A percentile compares a stretch with the other conserved stretches of the same genome.
phyloP scores from a whole-genome alignment of 257 asterid genomes.

The Solanum phureja region DNA sequence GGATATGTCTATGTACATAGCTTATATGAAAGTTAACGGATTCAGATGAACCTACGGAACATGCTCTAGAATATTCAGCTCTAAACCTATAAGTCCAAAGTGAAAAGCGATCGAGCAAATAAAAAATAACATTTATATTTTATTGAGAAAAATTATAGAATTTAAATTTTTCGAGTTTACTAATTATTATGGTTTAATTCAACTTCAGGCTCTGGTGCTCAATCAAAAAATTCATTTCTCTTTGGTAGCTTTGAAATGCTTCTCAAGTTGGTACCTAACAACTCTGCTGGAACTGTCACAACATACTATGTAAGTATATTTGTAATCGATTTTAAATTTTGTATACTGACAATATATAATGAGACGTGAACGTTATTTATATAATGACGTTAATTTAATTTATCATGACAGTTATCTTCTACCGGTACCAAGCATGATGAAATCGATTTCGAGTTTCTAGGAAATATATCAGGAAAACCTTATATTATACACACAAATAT shows the following conservation, averaged over 20 bases:
- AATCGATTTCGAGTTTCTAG: constrained; percentile 80
- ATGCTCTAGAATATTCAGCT: too few relatives aligned
- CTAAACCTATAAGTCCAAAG: too few relatives aligned
- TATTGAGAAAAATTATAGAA: too few relatives aligned
- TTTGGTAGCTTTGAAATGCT: constrained; percentile 68
- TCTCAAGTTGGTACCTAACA: constrained; percentile 52
- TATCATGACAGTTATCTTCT: constrained; percentile 40
- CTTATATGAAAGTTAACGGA: too few relatives aligned
- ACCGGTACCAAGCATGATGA: constrained; percentile 59
- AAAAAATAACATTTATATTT: too few relatives aligned
- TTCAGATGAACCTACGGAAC: too few relatives aligned
- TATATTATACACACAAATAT: constrained; percentile 63
- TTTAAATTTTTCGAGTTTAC: neutral
- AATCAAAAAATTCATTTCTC: constrained; percentile 42
- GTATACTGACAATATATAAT: neutral
- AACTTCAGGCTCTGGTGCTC: constrained; percentile 48
- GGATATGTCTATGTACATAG: too few relatives aligned
- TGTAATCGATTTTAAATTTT: too few relatives aligned
- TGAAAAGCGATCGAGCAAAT: too few relatives aligned
- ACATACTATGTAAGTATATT: constrained; percentile 45
- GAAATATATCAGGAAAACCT: constrained; percentile 66
- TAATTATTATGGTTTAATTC: neutral
- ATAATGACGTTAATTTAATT: neutral
- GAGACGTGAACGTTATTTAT: neutral
- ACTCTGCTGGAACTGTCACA: constrained; percentile 79